A percentile compares a stretch with the other conserved stretches of the same genome.
These are phyloP conservation scores for Leptosphaerulina australis DNA, from an alignment of 2,329 filamentous ascomycete species.

Conservation along the genomic window DNA sequence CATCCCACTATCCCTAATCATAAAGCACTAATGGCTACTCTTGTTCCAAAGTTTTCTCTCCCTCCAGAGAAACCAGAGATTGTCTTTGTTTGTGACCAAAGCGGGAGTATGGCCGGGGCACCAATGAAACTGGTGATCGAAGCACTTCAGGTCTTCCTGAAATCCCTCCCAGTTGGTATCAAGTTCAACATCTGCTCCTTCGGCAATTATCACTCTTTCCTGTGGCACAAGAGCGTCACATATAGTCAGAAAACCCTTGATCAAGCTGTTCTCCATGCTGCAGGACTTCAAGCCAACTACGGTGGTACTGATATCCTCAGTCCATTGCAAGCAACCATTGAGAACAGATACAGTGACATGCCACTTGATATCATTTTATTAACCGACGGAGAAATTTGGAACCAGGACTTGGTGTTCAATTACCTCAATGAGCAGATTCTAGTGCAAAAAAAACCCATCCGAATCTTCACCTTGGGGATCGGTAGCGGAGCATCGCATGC, in stretches of 20 bases:
- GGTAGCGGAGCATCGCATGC: conserved; percentile 61
- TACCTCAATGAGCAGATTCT: conserved; percentile 55
- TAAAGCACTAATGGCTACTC: conserved; percentile 70
- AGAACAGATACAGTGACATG: conserved; percentile 54
- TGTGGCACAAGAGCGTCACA: conserved; percentile 56
- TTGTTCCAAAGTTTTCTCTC: conserved; percentile 73
- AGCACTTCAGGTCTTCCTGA: conserved; percentile 68
- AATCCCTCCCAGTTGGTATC: conserved; percentile 66
- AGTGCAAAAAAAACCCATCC: conserved; percentile 52
- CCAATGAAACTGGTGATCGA: conserved; percentile 60
- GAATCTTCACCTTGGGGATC: conserved; percentile 65
- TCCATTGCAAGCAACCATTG: conserved; percentile 56
- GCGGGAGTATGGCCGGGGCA: conserved; percentile 64
- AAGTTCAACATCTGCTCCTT: conserved; percentile 76
- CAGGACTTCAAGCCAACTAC: conserved; percentile 53
- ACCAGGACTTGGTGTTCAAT: conserved; percentile 55
- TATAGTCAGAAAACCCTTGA: conserved; percentile 56
- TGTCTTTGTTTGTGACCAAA: conserved; percentile 75
- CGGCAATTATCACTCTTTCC: conserved; percentile 55
- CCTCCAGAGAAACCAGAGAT: conserved; percentile 65
- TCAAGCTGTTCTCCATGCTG: conserved; percentile 52
- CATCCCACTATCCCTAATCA: conserved; percentile 67
- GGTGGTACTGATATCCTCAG: conserved; percentile 61
- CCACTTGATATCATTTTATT: conserved; percentile 61
- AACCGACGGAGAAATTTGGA: conserved; percentile 63